Conservation (phyloP, 2,329 filamentous ascomycete genomes). For the Alternaria longipes region DNA sequence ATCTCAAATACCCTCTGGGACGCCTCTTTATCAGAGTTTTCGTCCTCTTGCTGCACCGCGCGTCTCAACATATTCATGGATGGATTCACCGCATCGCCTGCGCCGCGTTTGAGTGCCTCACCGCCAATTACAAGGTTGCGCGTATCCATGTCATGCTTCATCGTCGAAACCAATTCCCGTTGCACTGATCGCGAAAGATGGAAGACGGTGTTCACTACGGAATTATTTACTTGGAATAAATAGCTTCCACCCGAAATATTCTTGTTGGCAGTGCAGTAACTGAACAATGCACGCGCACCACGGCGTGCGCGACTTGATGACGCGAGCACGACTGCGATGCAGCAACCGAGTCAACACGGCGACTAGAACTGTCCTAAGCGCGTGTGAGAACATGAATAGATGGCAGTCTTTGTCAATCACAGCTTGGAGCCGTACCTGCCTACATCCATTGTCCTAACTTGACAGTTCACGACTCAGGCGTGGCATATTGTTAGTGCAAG, state of each 20-base stretch:
- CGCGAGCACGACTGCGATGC: conserved; percentile 4
- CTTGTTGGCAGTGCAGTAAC: background rate
- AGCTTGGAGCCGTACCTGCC: conserved; percentile 4
- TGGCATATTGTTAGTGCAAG: conserved; percentile 8
- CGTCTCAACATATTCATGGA: conserved; percentile 24
- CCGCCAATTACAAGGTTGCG: conserved; percentile 26
- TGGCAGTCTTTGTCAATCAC: background rate
- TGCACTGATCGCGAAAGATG: background rate
- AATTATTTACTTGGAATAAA: too few species aligned
- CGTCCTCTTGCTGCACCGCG: conserved; percentile 14
- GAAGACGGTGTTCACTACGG: background rate
- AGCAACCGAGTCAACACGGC: background rate
- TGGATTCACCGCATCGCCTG: conserved; percentile 19
- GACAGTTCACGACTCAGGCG: background rate
- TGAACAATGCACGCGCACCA: too few species aligned
- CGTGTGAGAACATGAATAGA: too few species aligned
- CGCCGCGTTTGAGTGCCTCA: conserved; percentile 22
- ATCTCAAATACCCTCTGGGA: background rate
- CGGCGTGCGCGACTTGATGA: conserved; percentile 1
- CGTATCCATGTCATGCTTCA: conserved; percentile 4
- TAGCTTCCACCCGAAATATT: background rate
- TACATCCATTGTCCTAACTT: background rate
- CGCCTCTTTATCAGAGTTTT: conserved; percentile 9
- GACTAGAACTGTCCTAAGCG: background rate
- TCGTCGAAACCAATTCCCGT: background rate